Percentiles rank a stretch among this genome's conserved stretches.
These are phyloP conservation scores for Ophiostoma populinum DNA, from an alignment of 2,329 filamentous ascomycete genomes.

Conservation along the genomic window DNA sequence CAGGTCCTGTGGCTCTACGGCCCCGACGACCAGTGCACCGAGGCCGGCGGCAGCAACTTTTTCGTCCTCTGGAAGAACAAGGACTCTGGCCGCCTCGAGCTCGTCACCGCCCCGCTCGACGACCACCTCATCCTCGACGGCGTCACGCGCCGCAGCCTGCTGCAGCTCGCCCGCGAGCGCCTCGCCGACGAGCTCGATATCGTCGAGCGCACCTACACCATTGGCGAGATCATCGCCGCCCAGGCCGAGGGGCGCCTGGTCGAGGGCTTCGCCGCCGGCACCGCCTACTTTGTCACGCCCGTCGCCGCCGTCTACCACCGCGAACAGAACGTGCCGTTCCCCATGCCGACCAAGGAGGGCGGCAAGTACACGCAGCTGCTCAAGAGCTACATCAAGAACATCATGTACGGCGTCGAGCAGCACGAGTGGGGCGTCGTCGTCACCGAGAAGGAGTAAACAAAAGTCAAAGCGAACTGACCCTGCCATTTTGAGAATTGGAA, in stretches of 20 bases:
- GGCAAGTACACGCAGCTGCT: conserved; percentile 42
- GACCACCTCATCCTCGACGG: conserved; percentile 76
- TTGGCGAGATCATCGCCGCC: conserved; percentile 59
- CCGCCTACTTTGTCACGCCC: conserved; percentile 60
- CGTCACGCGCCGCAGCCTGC: conserved; percentile 65
- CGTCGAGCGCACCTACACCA: conserved; percentile 69
- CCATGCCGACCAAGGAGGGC: conserved; percentile 33
- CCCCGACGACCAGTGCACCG: conserved; percentile 59
- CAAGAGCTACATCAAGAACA: conserved; percentile 51
- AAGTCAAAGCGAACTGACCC: no score
- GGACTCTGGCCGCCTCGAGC: conserved; percentile 44
- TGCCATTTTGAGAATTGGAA: no score
- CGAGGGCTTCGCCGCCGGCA: conserved; percentile 76
- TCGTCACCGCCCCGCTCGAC: conserved; percentile 70
- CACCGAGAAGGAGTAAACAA: conserved; percentile 26
- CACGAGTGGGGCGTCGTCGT: conserved; percentile 57
- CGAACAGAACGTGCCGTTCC: conserved; percentile 43
- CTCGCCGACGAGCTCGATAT: conserved; percentile 46
- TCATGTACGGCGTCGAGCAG: conserved; percentile 55
- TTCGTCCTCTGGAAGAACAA: conserved; percentile 64
- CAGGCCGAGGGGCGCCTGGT: conserved; percentile 57
- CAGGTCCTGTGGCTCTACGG: conserved; percentile 95
- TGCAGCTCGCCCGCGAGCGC: conserved; percentile 53
- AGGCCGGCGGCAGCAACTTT: conserved; percentile 86
- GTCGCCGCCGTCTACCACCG: conserved; percentile 53